A percentile compares a stretch with the other conserved stretches of the same genome.
These are phyloP conservation scores for Coemansia sp. DNA, from an alignment of 192 early-diverging fungal genomes.

Conservation along the genomic window DNA sequence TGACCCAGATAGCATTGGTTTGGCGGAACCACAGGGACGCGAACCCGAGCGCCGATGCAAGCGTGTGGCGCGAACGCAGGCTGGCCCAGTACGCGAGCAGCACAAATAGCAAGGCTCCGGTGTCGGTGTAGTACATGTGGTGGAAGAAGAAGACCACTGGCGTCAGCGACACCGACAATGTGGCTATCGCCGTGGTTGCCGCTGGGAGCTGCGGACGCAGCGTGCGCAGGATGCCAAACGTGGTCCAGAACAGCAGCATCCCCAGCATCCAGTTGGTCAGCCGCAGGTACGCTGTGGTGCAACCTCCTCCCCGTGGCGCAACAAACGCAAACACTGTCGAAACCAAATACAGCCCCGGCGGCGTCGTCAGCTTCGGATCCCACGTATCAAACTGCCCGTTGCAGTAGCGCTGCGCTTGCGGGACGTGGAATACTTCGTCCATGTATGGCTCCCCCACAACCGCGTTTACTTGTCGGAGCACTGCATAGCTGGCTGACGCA, in stretches of 20 bases:
- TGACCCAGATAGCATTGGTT: constrained; percentile 90
- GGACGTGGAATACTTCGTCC: constrained; percentile 96
- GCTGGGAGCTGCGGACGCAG: constrained; percentile 14
- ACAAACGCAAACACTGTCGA: constrained; percentile 14
- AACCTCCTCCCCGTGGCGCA: background rate
- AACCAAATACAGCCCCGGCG: constrained; percentile 84
- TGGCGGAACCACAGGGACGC: constrained; percentile 77
- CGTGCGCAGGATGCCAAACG: constrained; percentile 36
- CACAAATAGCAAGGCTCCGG: constrained; percentile 81
- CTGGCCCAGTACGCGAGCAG: constrained; percentile 66
- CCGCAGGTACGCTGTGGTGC: constrained; percentile 53
- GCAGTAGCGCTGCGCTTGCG: constrained; percentile 89
- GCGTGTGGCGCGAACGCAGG: constrained; percentile 45
- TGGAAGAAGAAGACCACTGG: constrained; percentile 86
- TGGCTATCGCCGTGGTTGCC: constrained; percentile 15
- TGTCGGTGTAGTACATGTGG: constrained; percentile 92
- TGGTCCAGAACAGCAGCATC: constrained; percentile 56
- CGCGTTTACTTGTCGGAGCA: constrained; percentile 24
- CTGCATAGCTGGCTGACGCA: constrained; percentile 26
- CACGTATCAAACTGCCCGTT: constrained; percentile 67
- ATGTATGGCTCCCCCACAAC: constrained; percentile 43
- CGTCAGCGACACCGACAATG: constrained; percentile 64
- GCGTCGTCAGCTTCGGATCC: constrained; percentile 97
- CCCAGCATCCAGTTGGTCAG: constrained; percentile 71
- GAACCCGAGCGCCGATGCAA: constrained; percentile 63